Base-by-base conservation (phyloP, 192 early-diverging fungal species). In the Backusella tuberculispora region DNA sequence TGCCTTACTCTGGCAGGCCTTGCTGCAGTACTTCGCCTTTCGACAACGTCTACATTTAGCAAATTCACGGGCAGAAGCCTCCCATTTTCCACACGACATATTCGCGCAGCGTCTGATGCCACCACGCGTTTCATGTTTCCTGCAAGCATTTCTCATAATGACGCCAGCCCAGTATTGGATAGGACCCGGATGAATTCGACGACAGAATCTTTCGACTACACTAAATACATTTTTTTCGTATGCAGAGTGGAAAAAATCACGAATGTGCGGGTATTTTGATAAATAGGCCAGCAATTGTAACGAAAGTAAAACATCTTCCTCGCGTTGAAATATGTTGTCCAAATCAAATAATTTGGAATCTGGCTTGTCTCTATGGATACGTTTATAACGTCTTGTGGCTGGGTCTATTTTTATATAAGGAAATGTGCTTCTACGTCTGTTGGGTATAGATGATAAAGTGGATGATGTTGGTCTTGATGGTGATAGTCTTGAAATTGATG, bases 211-310 rank as follows among this genome's bases (percentile, higher is more conserved):
- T 76, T 94, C 91, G 6, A 94, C 93, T 9, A 91, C 82, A 10
- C 87, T 84, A 84, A 94, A 93, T 24, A 94, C 90, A 73, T 94
- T 91, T 17, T 80, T 76, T 12, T 74, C 65, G 60, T 83, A 83
- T 13, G 80, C 80, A 4, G 81, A 84, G 64, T 87, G 85, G 50
- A 89, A 85, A 4, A 84, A 71, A 17, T 78, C 85, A 17, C 97
- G 90, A 73, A 96, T 86, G 7, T 92, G 86, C n/a, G 93, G 92
- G 76, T 96, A 96, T 76, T 98, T 98, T 76, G 90, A 93, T 29
- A 98, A 87, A 73, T 95, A 95, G 40, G 94, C 94, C 5, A 96
- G 85, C n/a, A 98, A 82, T 81, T 96, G 95, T 70, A 94, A 81
- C 0, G 93, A 89, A 47, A 94, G 85, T n/a, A 94, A 82, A 26